Percentiles rank a stretch among this genome's conserved stretches.
phyloP scores from a whole-genome alignment of 805 yeast species.

The Hanseniaspora clermontiae region DNA sequence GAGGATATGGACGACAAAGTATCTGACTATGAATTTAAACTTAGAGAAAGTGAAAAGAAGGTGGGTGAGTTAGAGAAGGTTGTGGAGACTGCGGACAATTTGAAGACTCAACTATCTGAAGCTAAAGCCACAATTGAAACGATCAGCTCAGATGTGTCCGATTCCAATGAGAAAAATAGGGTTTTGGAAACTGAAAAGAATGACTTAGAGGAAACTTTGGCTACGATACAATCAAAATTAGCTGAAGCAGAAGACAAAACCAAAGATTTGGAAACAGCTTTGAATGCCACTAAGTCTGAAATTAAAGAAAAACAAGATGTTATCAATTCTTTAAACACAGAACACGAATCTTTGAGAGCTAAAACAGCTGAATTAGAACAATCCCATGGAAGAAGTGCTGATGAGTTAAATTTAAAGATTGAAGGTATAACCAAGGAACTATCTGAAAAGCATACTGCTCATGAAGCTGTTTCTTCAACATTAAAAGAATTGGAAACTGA shows the following conservation, averaged over 20 bases:
- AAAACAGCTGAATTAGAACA: constrained; percentile 16
- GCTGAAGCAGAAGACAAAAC: background rate
- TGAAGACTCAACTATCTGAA: constrained; percentile 16
- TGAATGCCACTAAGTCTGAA: background rate
- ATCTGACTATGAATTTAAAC: background rate
- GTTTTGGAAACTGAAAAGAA: background rate
- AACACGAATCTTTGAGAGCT: constrained; percentile 13
- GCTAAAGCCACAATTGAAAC: background rate
- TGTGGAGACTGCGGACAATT: background rate
- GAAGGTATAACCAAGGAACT: background rate
- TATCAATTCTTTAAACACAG: background rate
- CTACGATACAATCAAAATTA: background rate
- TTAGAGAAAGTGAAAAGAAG: constrained; percentile 3
- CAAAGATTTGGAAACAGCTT: constrained; percentile 19
- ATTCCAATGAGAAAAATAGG: background rate
- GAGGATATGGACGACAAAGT: constrained; percentile 17
- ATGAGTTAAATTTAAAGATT: constrained; percentile 13
- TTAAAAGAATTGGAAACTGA: background rate
- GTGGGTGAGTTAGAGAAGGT: background rate
- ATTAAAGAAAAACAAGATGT: background rate
- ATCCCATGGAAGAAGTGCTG: constrained; percentile 13
- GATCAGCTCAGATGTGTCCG: background rate
- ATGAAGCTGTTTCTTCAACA: background rate
- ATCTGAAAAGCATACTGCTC: background rate
- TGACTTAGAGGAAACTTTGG: background rate